Percentiles rank a stretch among this genome's conserved stretches.
phyloP scores from a whole-genome alignment of 2,329 filamentous ascomycete species.

The Alternaria viburni region DNA sequence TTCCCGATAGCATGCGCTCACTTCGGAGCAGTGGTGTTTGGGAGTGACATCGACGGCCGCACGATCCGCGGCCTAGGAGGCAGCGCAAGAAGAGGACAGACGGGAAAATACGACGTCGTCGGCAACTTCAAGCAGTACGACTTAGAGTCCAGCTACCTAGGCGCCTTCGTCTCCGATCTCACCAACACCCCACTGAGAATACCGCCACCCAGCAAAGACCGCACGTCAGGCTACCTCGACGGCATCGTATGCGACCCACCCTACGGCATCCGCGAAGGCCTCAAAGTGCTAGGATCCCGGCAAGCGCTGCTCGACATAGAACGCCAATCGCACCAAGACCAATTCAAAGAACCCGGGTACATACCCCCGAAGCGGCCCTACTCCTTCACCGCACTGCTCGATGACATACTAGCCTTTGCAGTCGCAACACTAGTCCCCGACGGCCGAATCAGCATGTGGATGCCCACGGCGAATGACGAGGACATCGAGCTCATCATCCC shows the following conservation, averaged over 20 bases:
- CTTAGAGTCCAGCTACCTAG: constrained; percentile 69
- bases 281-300: constrained; percentile 82
- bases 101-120: constrained; percentile 56
- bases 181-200: constrained; percentile 78
- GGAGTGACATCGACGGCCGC: constrained; percentile 92
- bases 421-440: constrained; percentile 75
- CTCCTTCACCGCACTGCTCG: constrained; percentile 86
- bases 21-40: constrained; percentile 83
- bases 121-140: constrained; percentile 88
- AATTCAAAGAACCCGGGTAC: constrained; percentile 59
- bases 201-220: constrained; percentile 8
- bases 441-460: constrained; percentile 91
- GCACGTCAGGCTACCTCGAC: constrained; percentile 67
- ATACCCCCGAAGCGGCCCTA: constrained; percentile 91
- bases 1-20: constrained; percentile 90
- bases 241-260: constrained; percentile 95
- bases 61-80: constrained; percentile 75
- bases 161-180: constrained; percentile 83
- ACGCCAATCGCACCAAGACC: constrained; percentile 32
- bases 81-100: constrained; percentile 49
- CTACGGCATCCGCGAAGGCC: constrained; percentile 90
- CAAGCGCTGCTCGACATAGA: constrained; percentile 53
- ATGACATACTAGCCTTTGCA: constrained; percentile 87
- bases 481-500: constrained; percentile 78
- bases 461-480: constrained; percentile 75